Base-by-base conservation (phyloP, 2,329 filamentous ascomycete species). In the Sarocladiaceae sp. region DNA sequence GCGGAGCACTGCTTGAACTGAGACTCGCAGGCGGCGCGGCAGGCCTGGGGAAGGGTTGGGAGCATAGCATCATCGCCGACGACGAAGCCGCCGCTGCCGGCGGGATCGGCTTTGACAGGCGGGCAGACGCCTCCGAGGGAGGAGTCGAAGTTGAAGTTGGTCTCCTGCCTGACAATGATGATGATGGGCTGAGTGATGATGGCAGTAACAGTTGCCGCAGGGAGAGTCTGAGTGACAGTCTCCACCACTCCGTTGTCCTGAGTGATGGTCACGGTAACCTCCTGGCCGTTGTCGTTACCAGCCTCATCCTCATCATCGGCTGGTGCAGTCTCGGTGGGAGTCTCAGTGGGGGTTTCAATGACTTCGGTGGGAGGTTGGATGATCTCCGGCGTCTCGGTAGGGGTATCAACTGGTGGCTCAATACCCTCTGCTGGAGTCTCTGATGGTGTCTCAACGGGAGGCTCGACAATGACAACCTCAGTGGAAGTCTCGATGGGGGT, bases 101-200 rank as follows among this genome's bases (percentile, higher is more conserved):
- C 29, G 27, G 40, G 26, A 18, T 43, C 40, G 23, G 40, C 16
- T 6, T 10, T 16, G 29, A 43, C 40, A n/a, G 40, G 40, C n/a
- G 40, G 40, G 29, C 26, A 33, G 27, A 33, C 29, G 15, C 23
- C 40, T 11, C 40, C 40, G 26, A 43, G 40, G 27, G 26, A 32
- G 40, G 16, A 43, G 40, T 43, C 18, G 40, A 43, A 43, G 40
- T 19, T 32, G 40, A 43, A 43, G 27, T 32, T 43, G 23, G 40
- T 43, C 16, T 26, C 33, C 40, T 43, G 40, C 3, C 18, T 4
- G 18, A 43, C 40, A 19, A 43, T 33, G 29, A 43, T 33, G 27
- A 43, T 43, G 18, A 43, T 24, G 29, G 40, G 40, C 40, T 43
- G 26, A 18, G 40, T 24, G 27, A 40, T 40, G 35, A 24, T 24